Conservation (phyloP, 371 early-diverging fungal genomes). For the Haplosporangium sp. region DNA sequence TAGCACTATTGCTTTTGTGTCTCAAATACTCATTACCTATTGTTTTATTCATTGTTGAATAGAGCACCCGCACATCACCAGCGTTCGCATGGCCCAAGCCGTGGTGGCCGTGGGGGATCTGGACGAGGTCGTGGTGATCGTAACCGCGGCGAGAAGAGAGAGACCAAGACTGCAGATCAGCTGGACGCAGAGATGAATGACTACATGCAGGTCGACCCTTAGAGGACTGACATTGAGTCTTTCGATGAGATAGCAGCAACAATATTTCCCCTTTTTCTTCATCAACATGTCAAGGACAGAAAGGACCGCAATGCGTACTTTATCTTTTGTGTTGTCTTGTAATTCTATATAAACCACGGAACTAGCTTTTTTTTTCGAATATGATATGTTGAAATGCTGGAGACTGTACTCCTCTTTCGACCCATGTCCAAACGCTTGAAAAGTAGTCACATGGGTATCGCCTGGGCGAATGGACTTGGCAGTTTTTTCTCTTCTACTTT, state of each 20-base stretch:
- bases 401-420: too few relatives aligned
- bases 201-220: constrained; percentile 71
- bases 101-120: constrained; percentile 26
- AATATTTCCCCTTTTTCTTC: not conserved
- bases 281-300: too few relatives aligned
- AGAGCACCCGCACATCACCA: constrained; percentile 21
- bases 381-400: too few relatives aligned
- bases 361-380: too few relatives aligned
- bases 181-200: constrained; percentile 82
- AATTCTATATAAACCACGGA: too few relatives aligned
- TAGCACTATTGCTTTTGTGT: not conserved
- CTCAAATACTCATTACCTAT: not conserved
- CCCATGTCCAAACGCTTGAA: too few relatives aligned
- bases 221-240: not conserved
- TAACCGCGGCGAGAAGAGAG: constrained; percentile 47
- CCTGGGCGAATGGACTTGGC: too few relatives aligned
- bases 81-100: constrained; percentile 24
- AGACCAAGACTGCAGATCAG: constrained; percentile 66
- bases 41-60: not conserved
- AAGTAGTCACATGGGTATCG: too few relatives aligned
- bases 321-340: too few relatives aligned
- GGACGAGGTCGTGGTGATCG: constrained; percentile 51
- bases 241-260: not conserved
- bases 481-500: too few relatives aligned
- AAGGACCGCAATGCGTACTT: too few relatives aligned